phyloP scores from a whole-genome alignment of 768 basidiomycete species.

The Boletellus sp. region DNA sequence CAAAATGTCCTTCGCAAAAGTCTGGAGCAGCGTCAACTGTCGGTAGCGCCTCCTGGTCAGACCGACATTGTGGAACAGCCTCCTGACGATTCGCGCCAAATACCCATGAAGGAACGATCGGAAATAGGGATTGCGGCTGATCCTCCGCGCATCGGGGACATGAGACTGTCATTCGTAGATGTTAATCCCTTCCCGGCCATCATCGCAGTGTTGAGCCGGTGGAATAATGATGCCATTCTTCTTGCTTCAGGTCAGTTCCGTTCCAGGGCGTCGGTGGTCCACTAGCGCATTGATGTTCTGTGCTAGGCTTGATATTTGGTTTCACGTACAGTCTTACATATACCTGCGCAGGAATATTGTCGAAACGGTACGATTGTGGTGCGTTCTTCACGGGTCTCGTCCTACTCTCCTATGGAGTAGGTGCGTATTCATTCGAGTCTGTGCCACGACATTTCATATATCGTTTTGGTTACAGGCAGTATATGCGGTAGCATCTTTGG shows the following conservation, averaged over 20 bases:
- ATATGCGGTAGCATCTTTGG: slow-evolving; percentile 55
- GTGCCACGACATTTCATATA: neutral
- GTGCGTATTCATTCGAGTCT: slow-evolving; percentile 32
- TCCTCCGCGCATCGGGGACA: slow-evolving; percentile 20
- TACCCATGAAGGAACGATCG: neutral
- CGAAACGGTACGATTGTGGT: slow-evolving; percentile 57
- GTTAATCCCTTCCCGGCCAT: slow-evolving; percentile 71
- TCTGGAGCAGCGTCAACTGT: slow-evolving; percentile 23
- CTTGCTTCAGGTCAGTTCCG: slow-evolving; percentile 22
- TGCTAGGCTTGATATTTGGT: slow-evolving; percentile 65
- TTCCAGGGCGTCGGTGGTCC: neutral
- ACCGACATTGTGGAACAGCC: neutral
- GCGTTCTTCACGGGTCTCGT: slow-evolving; percentile 74
- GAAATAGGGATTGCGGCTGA: slow-evolving; percentile 4
- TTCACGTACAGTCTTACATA: slow-evolving; percentile 69
- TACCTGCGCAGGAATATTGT: slow-evolving; percentile 70
- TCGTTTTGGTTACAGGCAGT: slow-evolving; percentile 33
- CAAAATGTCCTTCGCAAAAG: slow-evolving; percentile 57
- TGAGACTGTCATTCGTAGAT: slow-evolving; percentile 60
- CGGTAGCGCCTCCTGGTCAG: neutral
- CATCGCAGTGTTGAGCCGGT: slow-evolving; percentile 49
- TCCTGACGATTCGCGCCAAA: slow-evolving; percentile 8
- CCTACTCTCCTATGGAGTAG: slow-evolving; percentile 69
- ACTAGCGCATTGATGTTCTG: neutral
- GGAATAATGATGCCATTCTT: slow-evolving; percentile 67